These are phyloP conservation scores for Penicillium lividum DNA, from an alignment of 495 filamentous ascomycete genomes.

Conservation along the genomic window DNA sequence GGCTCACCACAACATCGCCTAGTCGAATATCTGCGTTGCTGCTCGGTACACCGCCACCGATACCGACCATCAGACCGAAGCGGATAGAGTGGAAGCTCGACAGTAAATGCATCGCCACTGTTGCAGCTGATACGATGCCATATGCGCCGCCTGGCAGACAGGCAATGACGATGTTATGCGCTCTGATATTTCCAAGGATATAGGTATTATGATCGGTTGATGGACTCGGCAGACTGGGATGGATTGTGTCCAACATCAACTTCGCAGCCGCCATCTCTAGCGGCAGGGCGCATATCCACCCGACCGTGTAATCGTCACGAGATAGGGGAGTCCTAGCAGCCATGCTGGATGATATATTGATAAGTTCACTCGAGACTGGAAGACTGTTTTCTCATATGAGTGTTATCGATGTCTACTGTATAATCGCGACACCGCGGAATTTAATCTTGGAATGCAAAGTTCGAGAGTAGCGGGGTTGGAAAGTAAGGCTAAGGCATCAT, in stretches of 20 bases:
- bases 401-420: too few relatives aligned
- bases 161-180: conserved; percentile 39
- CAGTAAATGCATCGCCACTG: conserved; percentile 29
- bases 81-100: conserved; percentile 36
- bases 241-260: conserved; percentile 23
- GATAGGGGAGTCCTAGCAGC: not conserved
- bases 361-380: too few relatives aligned
- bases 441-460: too few relatives aligned
- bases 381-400: too few relatives aligned
- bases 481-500: too few relatives aligned
- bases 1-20: conserved; percentile 27
- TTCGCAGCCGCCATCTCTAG: conserved; percentile 23
- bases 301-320: conserved; percentile 22
- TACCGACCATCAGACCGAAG: conserved; percentile 44
- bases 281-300: too few relatives aligned
- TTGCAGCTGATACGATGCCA: conserved; percentile 32
- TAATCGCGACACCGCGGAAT: too few relatives aligned
- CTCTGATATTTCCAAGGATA: conserved; percentile 28
- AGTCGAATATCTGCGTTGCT: conserved; percentile 15
- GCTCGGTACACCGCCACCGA: conserved; percentile 41
- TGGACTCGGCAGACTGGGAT: not conserved
- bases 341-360: too few relatives aligned
- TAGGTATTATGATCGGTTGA: conserved; percentile 32
- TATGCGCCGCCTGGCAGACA: conserved; percentile 32
- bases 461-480: too few relatives aligned